Conservation (phyloP, 2,329 filamentous ascomycete species). For the Arthrobotrys conoides region DNA sequence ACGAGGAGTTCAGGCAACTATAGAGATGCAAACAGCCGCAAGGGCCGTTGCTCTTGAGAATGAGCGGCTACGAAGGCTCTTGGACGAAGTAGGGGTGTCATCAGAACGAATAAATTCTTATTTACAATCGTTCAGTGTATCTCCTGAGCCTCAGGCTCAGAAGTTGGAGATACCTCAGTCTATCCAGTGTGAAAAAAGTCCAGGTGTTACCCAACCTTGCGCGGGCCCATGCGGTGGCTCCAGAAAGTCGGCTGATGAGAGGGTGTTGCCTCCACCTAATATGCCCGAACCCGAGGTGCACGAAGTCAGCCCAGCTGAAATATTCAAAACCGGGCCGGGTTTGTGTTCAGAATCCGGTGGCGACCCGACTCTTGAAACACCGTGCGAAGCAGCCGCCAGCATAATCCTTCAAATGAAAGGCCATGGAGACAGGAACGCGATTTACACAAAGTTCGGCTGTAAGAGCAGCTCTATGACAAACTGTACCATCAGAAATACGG, state of each 20-base stretch:
- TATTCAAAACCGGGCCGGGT: not conserved
- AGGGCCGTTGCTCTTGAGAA: slow-evolving; percentile 71
- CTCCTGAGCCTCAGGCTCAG: not conserved
- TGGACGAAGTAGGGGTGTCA: slow-evolving; percentile 67
- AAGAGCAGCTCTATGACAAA: not conserved
- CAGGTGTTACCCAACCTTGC: not conserved
- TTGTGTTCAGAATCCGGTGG: not conserved
- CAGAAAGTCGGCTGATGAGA: not conserved
- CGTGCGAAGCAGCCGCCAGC: slow-evolving; percentile 40
- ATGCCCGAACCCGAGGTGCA: not conserved
- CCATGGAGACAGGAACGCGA: slow-evolving; percentile 19
- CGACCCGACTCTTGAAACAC: slow-evolving; percentile 33
- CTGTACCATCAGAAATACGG: slow-evolving; percentile 65
- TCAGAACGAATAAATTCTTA: slow-evolving; percentile 26
- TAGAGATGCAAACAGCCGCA: slow-evolving; percentile 72
- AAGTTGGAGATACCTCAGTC: not conserved
- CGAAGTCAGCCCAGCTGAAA: not conserved
- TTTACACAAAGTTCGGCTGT: slow-evolving; percentile 42
- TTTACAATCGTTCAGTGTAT: slow-evolving; percentile 22
- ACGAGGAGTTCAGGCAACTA: slow-evolving; percentile 70
- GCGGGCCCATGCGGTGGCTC: not conserved
- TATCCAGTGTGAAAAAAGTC: not conserved
- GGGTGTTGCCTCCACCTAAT: not conserved
- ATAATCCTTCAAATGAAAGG: slow-evolving; percentile 54
- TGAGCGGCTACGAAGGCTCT: slow-evolving; percentile 68